phyloP scores from a whole-genome alignment of 208 protist species.

The Trypanosoma theileri region DNA sequence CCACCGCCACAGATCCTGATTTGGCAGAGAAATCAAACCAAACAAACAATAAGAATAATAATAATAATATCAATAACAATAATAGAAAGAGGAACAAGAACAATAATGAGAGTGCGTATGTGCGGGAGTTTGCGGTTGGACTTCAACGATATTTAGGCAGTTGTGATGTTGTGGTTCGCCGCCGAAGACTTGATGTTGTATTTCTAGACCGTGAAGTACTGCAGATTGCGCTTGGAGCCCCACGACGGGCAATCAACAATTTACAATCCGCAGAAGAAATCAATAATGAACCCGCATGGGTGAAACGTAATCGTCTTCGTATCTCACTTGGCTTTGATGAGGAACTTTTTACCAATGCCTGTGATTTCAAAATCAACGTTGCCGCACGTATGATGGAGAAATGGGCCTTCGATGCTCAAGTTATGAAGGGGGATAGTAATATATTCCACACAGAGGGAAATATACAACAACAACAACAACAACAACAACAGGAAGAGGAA shows the following conservation, averaged over 20 bases:
- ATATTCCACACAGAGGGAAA: neutral
- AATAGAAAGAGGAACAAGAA: neutral
- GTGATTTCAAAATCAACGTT: slow-evolving; percentile 50
- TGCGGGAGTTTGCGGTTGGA: slow-evolving; percentile 41
- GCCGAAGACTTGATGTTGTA: slow-evolving; percentile 57
- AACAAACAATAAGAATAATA: neutral
- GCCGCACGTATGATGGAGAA: slow-evolving; percentile 66
- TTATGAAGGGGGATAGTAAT: slow-evolving; percentile 12
- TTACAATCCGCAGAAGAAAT: slow-evolving; percentile 32
- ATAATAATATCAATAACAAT: slow-evolving; percentile 1
- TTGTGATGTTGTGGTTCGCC: slow-evolving; percentile 53
- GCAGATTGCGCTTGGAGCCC: slow-evolving; percentile 69
- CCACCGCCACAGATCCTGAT: slow-evolving; percentile 47
- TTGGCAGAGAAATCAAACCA: neutral
- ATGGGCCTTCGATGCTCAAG: slow-evolving; percentile 45
- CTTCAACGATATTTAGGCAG: slow-evolving; percentile 64
- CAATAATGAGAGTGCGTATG: slow-evolving; percentile 9
- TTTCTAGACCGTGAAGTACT: slow-evolving; percentile 72
- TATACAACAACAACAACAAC: neutral
- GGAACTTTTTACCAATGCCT: slow-evolving; percentile 58
- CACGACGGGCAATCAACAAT: slow-evolving; percentile 29
- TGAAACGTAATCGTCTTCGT: slow-evolving; percentile 69
- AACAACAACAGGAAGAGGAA: slow-evolving; percentile 3
- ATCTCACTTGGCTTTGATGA: slow-evolving; percentile 88
- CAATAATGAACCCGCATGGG: slow-evolving; percentile 60